phyloP scores from a whole-genome alignment of 2,329 filamentous ascomycete genomes.

The Nigrospora sphaerica region DNA sequence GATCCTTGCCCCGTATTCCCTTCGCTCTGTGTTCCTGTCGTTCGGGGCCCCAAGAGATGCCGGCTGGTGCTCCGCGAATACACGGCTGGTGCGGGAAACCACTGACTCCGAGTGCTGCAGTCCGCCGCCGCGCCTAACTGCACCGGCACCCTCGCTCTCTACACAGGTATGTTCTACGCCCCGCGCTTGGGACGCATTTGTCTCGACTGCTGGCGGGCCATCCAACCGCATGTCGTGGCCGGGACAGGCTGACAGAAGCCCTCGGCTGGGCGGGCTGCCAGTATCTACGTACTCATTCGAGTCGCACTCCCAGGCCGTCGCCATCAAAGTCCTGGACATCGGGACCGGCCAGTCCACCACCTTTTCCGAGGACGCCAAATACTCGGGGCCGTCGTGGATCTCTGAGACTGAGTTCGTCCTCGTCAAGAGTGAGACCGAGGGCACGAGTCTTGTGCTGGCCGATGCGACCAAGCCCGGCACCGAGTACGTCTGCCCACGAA shows the following conservation, averaged over 20 bases:
- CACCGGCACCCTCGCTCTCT: slow-evolving; percentile 57
- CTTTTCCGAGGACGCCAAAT: slow-evolving; percentile 54
- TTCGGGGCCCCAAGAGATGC: no score
- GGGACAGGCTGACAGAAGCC: not conserved
- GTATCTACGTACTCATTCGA: slow-evolving; percentile 75
- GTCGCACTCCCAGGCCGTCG: slow-evolving; percentile 58
- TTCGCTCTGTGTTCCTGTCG: no score
- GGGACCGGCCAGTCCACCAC: slow-evolving; percentile 56
- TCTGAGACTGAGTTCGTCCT: slow-evolving; percentile 54
- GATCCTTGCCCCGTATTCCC: no score
- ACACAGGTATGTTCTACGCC: slow-evolving; percentile 38
- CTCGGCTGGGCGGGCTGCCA: slow-evolving; percentile 18
- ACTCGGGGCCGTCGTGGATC: slow-evolving; percentile 72
- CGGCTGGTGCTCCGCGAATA: no score
- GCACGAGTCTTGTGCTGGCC: slow-evolving; percentile 37
- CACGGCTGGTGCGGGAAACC: no score
- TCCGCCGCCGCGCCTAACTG: slow-evolving; percentile 64
- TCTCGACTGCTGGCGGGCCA: slow-evolving; percentile 7
- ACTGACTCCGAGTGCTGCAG: not conserved
- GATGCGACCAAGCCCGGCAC: slow-evolving; percentile 25
- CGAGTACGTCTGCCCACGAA: slow-evolving; percentile 24
- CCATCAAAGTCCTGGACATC: slow-evolving; percentile 67
- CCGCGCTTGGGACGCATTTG: not conserved
- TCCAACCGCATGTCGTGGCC: not conserved
- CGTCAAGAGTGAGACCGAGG: slow-evolving; percentile 44